Evolutionary conservation across 1,284 basidiomycete genomes (phyloP).

Genomic region (Ceratobasidium sp.): DNA sequence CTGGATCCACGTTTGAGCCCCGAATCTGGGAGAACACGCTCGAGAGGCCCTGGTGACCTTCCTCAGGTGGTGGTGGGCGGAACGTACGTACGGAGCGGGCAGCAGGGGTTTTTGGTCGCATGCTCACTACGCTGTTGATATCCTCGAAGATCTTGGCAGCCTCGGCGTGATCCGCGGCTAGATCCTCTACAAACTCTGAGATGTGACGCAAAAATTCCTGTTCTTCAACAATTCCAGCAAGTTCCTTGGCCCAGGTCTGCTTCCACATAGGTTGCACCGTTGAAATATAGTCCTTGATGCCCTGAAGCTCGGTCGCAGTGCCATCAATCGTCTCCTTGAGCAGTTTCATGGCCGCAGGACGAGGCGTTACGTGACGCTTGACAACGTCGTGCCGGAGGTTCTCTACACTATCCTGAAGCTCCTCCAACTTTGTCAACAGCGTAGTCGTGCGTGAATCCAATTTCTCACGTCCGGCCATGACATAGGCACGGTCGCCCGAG

Average conservation of each 20-base stretch:
- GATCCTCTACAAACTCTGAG: constrained; percentile 86
- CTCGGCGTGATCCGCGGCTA: constrained; percentile 91
- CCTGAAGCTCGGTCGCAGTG: constrained; percentile 76
- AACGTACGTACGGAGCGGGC: constrained; percentile 55
- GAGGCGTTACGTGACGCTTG: constrained; percentile 87
- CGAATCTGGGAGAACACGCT: constrained; percentile 89
- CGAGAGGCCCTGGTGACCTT: constrained; percentile 65
- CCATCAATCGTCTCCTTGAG: constrained; percentile 78
- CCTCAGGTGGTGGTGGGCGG: constrained; percentile 63
- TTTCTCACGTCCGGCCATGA: constrained; percentile 90
- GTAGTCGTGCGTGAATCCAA: constrained; percentile 89
- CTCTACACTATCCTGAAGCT: constrained; percentile 92
- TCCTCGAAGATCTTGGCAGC: constrained; percentile 84
- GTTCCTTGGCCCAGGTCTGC: constrained; percentile 96
- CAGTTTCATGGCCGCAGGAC: constrained; percentile 72
- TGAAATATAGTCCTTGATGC: constrained; percentile 84
- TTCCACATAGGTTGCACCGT: constrained; percentile 97
- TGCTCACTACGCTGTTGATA: constrained; percentile 85
- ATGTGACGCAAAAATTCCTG: constrained; percentile 94
- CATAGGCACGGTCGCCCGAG: constrained; percentile 85
- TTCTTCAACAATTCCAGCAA: constrained; percentile 97
- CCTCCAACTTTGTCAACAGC: constrained; percentile 91
- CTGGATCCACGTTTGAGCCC: constrained; percentile 80
- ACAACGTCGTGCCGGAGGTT: constrained; percentile 90
- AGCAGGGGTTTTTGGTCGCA: constrained; percentile 54